Percentiles rank a stretch among this genome's conserved stretches.
Evolutionary conservation across 2,329 filamentous ascomycete species (phyloP).

Genomic region (Plenodomus biglobosus): DNA sequence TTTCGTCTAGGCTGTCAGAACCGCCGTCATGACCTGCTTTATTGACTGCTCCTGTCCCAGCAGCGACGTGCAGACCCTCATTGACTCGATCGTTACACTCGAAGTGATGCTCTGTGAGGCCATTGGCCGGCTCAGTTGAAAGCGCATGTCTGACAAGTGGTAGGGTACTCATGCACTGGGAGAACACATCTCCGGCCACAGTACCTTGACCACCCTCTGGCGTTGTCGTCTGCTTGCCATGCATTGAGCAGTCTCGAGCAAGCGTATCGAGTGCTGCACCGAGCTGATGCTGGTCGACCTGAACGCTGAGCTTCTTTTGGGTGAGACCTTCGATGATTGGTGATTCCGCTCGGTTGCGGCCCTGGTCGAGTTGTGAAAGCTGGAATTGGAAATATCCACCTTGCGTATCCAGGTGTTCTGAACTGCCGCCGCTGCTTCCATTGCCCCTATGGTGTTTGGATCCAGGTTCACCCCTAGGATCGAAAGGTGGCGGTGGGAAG

Average conservation of each 20-base stretch:
- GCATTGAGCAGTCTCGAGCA: conserved; percentile 6
- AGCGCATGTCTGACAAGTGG: neutral
- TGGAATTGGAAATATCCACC: conserved; percentile 40
- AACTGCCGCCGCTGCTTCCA: conserved; percentile 13
- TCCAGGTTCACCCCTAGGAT: conserved; percentile 20
- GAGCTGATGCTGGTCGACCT: neutral
- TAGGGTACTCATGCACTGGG: conserved; percentile 17
- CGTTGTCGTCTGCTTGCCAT: conserved; percentile 20
- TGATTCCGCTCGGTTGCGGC: neutral
- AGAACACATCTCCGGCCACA: conserved; percentile 41
- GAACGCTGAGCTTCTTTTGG: too few species aligned
- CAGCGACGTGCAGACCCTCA: neutral
- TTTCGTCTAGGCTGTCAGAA: neutral
- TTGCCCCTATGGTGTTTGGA: conserved; percentile 21
- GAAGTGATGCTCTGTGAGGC: neutral
- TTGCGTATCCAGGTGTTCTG: conserved; percentile 12
- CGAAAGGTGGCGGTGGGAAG: conserved; percentile 20
- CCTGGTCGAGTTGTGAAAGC: conserved; percentile 24
- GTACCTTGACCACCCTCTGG: conserved; percentile 21
- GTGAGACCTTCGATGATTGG: too few species aligned
- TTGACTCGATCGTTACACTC: neutral
- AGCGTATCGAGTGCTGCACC: neutral
- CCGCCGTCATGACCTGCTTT: neutral
- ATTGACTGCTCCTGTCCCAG: neutral
- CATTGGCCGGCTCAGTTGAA: neutral